Conservation (phyloP, 2,329 filamentous ascomycete species). For the Botryotinia convoluta region DNA sequence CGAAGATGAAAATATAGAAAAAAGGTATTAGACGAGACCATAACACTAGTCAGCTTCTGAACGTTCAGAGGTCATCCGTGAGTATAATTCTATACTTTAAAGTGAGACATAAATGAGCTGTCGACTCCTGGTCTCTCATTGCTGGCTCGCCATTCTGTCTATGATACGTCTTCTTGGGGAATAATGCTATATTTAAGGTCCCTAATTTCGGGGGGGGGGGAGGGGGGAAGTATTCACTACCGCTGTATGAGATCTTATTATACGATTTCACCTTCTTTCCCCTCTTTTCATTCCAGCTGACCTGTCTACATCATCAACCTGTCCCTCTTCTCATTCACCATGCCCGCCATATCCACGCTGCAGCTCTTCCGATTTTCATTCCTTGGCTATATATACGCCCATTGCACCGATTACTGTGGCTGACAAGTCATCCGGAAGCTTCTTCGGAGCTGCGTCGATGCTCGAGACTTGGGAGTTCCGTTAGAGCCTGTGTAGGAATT, state of each 20-base stretch:
- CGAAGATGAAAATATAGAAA: not conserved
- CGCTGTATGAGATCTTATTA: not conserved
- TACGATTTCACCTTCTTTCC: not conserved
- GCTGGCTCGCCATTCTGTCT: not conserved
- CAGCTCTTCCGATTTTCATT: not conserved
- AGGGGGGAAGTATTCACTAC: too few species aligned
- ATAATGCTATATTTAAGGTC: not conserved
- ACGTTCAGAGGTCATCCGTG: fast-evolving
- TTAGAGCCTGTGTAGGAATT: fast-evolving
- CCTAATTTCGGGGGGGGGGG: too few species aligned
- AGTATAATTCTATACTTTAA: not conserved
- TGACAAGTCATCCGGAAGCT: too few species aligned
- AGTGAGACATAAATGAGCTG: not conserved
- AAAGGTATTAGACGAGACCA: not conserved
- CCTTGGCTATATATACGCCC: not conserved
- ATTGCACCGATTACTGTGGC: not conserved
- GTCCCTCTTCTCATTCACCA: not conserved
- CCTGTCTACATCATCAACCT: not conserved
- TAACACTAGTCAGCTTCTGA: too few species aligned
- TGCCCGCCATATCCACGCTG: not conserved
- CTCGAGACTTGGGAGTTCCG: not conserved
- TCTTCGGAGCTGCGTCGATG: fast-evolving
- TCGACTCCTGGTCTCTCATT: fast-evolving
- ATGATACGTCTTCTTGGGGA: not conserved
- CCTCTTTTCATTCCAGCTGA: not conserved